Percentiles rank a stretch among this genome's conserved stretches.
Evolutionary conservation across 176 grass and related monocot species (phyloP).

Genomic region (Musa acuminata): DNA sequence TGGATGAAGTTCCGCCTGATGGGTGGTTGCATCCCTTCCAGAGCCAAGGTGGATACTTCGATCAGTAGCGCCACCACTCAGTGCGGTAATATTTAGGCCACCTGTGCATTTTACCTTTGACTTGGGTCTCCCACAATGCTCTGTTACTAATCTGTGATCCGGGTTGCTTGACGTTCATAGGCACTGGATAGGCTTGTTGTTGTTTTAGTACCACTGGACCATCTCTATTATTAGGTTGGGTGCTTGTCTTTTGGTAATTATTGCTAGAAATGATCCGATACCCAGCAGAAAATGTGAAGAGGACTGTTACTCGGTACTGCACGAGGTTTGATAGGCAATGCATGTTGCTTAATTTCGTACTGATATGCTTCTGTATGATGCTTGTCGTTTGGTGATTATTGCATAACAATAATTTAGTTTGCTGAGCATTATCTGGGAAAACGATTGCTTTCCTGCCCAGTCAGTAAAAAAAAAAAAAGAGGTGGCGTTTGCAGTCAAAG

Average conservation of each 20-base stretch:
- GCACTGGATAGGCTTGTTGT: not conserved
- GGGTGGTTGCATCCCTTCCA: not conserved
- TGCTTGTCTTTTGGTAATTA: not conserved
- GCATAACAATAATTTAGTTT: not conserved
- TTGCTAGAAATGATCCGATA: not conserved
- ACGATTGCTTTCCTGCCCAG: not conserved
- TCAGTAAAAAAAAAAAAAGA: not conserved
- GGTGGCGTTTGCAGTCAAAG: not conserved
- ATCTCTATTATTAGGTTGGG: not conserved
- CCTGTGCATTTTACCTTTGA: not conserved
- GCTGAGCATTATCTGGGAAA: not conserved
- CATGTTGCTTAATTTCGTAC: not conserved
- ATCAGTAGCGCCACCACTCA: conserved; percentile 4
- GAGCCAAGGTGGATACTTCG: conserved; percentile 2
- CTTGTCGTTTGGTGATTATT: not conserved
- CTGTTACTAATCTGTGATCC: not conserved
- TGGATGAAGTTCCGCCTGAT: not conserved
- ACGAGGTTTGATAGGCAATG: not conserved
- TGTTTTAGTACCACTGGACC: not conserved
- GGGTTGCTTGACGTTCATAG: not conserved
- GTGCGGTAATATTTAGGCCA: not conserved
- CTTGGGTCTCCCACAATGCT: not conserved
- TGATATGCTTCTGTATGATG: not conserved
- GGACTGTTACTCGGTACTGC: not conserved
- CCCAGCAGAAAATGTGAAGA: not conserved